Conservation (phyloP, 345 rosid genomes). For the Linum trigynum region DNA sequence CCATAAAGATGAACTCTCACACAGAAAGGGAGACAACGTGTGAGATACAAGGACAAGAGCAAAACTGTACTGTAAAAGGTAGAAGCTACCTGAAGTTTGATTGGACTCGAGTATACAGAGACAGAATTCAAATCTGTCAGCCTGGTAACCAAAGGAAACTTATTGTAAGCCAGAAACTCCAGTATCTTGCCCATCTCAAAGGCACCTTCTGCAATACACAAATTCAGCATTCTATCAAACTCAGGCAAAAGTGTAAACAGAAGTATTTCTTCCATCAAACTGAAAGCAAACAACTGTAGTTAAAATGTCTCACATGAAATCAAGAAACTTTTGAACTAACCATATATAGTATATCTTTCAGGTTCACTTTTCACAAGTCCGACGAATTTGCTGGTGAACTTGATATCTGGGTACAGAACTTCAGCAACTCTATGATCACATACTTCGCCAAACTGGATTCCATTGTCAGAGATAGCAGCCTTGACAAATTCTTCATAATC, state of each 20-base stretch:
- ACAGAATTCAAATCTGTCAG: constrained; percentile 59
- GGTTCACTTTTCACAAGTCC: constrained; percentile 81
- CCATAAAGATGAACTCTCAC: neutral
- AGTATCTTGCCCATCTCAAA: constrained; percentile 43
- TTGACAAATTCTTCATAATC: constrained; percentile 55
- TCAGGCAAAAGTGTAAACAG: neutral
- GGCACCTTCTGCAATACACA: constrained; percentile 47
- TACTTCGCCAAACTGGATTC: constrained; percentile 65
- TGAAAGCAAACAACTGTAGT: neutral
- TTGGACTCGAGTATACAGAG: constrained; percentile 65
- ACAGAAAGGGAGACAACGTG: neutral
- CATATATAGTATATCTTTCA: constrained; percentile 55
- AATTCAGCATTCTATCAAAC: constrained; percentile 3
- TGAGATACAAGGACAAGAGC: neutral
- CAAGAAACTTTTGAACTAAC: constrained; percentile 31
- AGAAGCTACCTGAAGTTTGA: constrained; percentile 62
- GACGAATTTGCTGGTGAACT: constrained; percentile 28
- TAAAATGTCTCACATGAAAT: neutral
- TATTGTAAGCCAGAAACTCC: constrained; percentile 57
- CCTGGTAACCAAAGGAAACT: constrained; percentile 72
- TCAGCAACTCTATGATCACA: constrained; percentile 36
- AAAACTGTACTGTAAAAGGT: constrained; percentile 2
- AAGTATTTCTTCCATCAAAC: neutral
- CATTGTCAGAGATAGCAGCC: constrained; percentile 53
- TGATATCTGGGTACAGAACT: constrained; percentile 49